Evolutionary conservation across 2,329 filamentous ascomycete species (phyloP).

Genomic region (Allantophomopsis lycopodina): DNA sequence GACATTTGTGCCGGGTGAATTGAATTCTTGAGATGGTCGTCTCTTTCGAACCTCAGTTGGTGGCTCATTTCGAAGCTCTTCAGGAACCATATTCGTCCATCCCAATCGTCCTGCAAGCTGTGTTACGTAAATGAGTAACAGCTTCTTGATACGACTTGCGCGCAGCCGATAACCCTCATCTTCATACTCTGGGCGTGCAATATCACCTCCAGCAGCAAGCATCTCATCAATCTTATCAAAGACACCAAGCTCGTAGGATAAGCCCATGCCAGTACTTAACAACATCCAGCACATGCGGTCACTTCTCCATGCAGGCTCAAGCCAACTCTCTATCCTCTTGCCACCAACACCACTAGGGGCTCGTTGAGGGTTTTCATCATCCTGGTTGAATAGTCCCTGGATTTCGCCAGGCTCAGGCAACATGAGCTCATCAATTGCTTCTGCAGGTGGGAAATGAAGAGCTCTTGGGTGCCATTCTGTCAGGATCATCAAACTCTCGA

Average conservation of each 20-base stretch:
- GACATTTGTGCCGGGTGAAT: constrained; percentile 44
- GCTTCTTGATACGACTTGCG: constrained; percentile 67
- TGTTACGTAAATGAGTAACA: constrained; percentile 82
- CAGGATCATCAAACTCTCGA: constrained; percentile 85
- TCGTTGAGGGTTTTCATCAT: constrained; percentile 23
- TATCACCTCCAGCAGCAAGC: constrained; percentile 40
- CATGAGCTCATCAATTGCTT: constrained; percentile 57
- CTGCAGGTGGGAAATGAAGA: constrained; percentile 81
- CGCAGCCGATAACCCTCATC: constrained; percentile 67
- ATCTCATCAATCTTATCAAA: constrained; percentile 80
- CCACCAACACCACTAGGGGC: constrained; percentile 52
- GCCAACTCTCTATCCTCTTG: constrained; percentile 83
- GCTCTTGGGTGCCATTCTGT: constrained; percentile 96
- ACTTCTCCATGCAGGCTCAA: constrained; percentile 88
- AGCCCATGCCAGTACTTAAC: constrained; percentile 75
- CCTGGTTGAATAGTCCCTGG: constrained; percentile 28
- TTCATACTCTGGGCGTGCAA: constrained; percentile 52
- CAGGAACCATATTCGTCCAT: constrained; percentile 86
- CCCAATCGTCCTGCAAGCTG: constrained; percentile 88
- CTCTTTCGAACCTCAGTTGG: constrained; percentile 30
- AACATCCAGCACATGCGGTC: constrained; percentile 99
- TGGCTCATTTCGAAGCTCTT: constrained; percentile 44
- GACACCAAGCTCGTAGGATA: constrained; percentile 88
- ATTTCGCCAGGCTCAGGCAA: constrained; percentile 29
- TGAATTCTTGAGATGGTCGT: constrained; percentile 32